These are phyloP conservation scores for Dactylellina haptotyla DNA, from an alignment of 2,329 filamentous ascomycete genomes.

Conservation along the genomic window DNA sequence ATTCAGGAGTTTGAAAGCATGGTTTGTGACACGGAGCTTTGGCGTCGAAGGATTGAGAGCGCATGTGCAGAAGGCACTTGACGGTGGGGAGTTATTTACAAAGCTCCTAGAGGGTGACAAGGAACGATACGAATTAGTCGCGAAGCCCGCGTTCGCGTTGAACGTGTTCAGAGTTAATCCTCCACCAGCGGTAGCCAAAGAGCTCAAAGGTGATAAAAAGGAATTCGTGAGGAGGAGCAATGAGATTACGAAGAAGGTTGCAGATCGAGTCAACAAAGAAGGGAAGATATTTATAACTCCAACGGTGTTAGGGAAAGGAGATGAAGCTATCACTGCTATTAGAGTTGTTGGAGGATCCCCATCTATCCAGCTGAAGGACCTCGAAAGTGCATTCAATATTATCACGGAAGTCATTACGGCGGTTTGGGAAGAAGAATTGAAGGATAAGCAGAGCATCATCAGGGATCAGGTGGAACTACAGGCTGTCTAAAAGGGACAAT, in stretches of 20 bases:
- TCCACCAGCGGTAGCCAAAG: conserved; percentile 55
- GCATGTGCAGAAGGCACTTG: conserved; percentile 76
- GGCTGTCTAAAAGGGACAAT: conserved; percentile 20
- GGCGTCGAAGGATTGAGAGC: conserved; percentile 78
- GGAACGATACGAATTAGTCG: conserved; percentile 80
- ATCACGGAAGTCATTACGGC: conserved; percentile 65
- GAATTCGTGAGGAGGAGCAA: conserved; percentile 69
- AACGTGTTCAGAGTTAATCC: conserved; percentile 76
- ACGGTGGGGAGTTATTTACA: conserved; percentile 76
- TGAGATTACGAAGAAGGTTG: conserved; percentile 76
- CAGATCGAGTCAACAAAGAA: conserved; percentile 76
- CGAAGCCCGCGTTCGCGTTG: conserved; percentile 79
- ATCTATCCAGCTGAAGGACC: conserved; percentile 75
- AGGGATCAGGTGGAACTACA: conserved; percentile 47
- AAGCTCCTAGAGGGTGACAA: conserved; percentile 68
- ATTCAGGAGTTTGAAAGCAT: conserved; percentile 90
- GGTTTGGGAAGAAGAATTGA: conserved; percentile 48
- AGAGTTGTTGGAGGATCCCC: conserved; percentile 79
- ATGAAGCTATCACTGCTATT: conserved; percentile 75
- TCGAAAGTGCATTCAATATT: conserved; percentile 78
- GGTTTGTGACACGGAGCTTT: conserved; percentile 89
- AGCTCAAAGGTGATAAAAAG: conserved; percentile 36
- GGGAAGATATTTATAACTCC: conserved; percentile 86
- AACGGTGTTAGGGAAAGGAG: conserved; percentile 70
- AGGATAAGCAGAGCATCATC: conserved; percentile 4